A percentile compares a stretch with the other conserved stretches of the same genome.
phyloP scores from a whole-genome alignment of 441 rosid species.

The Eutrema salsugineum region DNA sequence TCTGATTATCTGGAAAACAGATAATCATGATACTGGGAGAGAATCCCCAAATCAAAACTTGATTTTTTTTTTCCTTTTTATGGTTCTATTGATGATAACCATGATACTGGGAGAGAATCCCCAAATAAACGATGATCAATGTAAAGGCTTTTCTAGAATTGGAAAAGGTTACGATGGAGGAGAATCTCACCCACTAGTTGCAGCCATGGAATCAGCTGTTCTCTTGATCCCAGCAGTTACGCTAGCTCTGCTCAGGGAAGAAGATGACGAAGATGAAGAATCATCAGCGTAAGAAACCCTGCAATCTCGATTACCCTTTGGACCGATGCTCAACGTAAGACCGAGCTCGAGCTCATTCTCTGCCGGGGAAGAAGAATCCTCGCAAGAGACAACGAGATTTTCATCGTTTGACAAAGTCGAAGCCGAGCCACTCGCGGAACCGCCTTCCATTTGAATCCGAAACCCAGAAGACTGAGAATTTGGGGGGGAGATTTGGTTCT shows the following conservation, averaged over 20 bases:
- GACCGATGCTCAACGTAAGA: conserved; percentile 66
- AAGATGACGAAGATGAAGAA: conserved; percentile 48
- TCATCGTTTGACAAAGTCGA: conserved; percentile 69
- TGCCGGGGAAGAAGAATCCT: conserved; percentile 69
- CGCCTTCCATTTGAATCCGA: conserved; percentile 26
- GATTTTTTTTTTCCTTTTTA: neutral
- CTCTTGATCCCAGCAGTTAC: conserved; percentile 59
- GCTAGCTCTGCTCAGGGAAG: conserved; percentile 54
- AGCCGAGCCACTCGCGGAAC: conserved; percentile 37
- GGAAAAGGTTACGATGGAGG: neutral
- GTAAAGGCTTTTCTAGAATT: conserved; percentile 11
- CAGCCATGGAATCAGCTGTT: conserved; percentile 63
- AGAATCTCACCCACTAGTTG: conserved; percentile 49
- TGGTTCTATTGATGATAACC: neutral
- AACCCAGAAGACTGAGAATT: neutral
- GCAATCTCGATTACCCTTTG: conserved; percentile 30
- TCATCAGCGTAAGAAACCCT: conserved; percentile 57
- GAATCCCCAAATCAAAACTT: neutral
- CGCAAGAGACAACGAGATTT: conserved; percentile 54
- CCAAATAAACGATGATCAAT: conserved; percentile 1
- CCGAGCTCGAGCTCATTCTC: conserved; percentile 61
- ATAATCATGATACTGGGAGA: too few species aligned
- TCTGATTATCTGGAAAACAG: neutral
- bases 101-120: neutral
- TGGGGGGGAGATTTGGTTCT: neutral